phyloP scores from a whole-genome alignment of 495 filamentous ascomycete species.

The Copromyces sp. region DNA sequence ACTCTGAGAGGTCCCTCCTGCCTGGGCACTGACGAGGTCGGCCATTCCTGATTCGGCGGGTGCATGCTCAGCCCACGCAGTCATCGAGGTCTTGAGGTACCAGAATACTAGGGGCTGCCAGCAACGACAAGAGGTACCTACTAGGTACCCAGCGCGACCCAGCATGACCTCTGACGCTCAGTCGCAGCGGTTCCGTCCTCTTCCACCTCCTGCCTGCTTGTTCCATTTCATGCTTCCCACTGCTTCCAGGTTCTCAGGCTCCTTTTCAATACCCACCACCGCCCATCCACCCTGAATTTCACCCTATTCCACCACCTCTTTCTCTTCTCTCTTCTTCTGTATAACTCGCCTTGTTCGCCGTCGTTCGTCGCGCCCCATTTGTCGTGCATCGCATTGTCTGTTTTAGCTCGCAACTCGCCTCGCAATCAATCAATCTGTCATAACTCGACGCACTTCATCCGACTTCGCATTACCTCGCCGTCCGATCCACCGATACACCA shows the following conservation, averaged over 20 bases:
- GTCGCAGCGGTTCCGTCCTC: conserved; percentile 21
- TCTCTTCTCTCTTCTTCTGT: conserved; percentile 17
- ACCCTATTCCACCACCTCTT: conserved; percentile 16
- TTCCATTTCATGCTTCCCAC: conserved; percentile 15
- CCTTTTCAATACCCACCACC: conserved; percentile 19
- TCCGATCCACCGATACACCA: neutral
- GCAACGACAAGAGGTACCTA: neutral
- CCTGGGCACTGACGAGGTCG: neutral
- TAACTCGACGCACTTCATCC: neutral
- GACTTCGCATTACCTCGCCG: neutral
- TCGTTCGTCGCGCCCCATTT: conserved; percentile 14
- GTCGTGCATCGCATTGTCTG: conserved; percentile 15
- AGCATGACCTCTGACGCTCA: conserved; percentile 1
- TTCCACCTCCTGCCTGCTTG: conserved; percentile 23
- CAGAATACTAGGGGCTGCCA: neutral
- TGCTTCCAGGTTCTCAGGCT: conserved; percentile 9
- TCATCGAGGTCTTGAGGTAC: neutral
- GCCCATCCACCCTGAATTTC: conserved; percentile 9
- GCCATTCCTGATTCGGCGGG: neutral
- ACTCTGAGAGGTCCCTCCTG: neutral
- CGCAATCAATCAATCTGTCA: neutral
- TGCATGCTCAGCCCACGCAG: neutral
- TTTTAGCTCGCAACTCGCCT: conserved; percentile 4
- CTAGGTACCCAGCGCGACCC: conserved; percentile 4
- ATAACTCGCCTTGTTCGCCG: conserved; percentile 24